phyloP scores from a whole-genome alignment of 805 yeast genomes.

The Zygoascus tannicola region DNA sequence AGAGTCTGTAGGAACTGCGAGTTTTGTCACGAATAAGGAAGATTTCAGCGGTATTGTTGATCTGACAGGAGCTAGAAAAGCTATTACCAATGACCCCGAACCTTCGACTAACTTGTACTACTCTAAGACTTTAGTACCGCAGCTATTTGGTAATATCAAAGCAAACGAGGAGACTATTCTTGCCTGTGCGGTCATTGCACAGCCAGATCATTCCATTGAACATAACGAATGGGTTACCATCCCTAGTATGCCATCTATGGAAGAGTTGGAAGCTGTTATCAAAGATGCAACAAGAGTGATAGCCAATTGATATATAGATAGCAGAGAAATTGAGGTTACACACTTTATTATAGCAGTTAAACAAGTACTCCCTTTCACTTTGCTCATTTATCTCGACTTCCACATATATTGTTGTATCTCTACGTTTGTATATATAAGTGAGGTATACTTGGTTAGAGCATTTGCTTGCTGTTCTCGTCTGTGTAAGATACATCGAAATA shows the following conservation, averaged over 20 bases:
- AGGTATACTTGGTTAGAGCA: no score
- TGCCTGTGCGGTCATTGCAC: constrained; percentile 8
- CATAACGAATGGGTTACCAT: constrained; percentile 2
- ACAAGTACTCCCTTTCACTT: no score
- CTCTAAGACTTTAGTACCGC: constrained; percentile 12
- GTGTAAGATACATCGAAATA: neutral
- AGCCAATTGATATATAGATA: neutral
- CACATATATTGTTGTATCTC: no score
- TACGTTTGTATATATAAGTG: no score
- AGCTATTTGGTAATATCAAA: constrained; percentile 7
- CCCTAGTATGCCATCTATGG: constrained; percentile 7
- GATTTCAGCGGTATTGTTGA: constrained; percentile 10
- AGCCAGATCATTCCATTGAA: constrained; percentile 3
- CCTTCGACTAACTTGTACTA: constrained; percentile 10
- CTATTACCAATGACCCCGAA: constrained; percentile 8
- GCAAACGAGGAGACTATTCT: constrained; percentile 4
- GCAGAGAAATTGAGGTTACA: no score
- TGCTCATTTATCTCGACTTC: no score
- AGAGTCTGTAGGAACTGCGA: neutral
- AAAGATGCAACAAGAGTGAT: neutral
- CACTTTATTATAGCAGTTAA: no score
- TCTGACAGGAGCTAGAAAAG: constrained; percentile 1
- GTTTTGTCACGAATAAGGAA: constrained; percentile 1
- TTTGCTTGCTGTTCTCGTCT: no score
- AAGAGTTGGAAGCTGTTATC: neutral